Evolutionary conservation across 2,329 filamentous ascomycete genomes (phyloP), one percentile per base, ranked within the genome.

Genomic region (Phaeophleospora eucalypticola): DNA sequence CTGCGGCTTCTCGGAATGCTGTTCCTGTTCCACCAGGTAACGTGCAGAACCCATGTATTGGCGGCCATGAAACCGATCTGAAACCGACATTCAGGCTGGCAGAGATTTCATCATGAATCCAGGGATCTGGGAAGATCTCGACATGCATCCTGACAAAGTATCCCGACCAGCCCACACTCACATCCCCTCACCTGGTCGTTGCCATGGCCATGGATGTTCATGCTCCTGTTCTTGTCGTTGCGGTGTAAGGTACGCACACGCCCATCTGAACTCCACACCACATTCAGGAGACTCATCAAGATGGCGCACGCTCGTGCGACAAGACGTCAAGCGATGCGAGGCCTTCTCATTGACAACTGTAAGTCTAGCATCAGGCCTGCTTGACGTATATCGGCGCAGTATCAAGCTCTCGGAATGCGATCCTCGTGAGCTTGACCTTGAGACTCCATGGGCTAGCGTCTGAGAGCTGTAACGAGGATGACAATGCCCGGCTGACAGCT

Each of bases 61-160:
- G n/a, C 36, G 15, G 16, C 6, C 4, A 40, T 35, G 43, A 40
- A 34, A 40, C 43, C 36, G 36, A 46, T 46, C 43, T 46, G 43
- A 46, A 41, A 46, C 43, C 36, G 36, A 41, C 43, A 17, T 46
- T 15, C 16, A 27, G 37, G 36, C 36, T 38, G 16, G 33, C 15
- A 36, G 36, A 38, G 36, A 38, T 38, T 38, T 19, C 10, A 38
- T 29, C 24, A 29, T 29, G 24, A n/a, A n/a, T 29, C 24, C 24
- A 29, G 24, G 24, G 24, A 29, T 29, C 24, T 29, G 24, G 24
- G 12, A 12, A 29, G 24, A 29, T 29, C 12, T 12, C 24, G 24
- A 29, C 24, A 29, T 29, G 24, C 24, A 29, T 29, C 24, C 12
- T 29, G 24, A 29, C 24, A 29, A 29, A 29, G 24, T 29, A 29